Base-by-base conservation (phyloP, 768 basidiomycete genomes). In the Rhodotorula paludigena region DNA sequence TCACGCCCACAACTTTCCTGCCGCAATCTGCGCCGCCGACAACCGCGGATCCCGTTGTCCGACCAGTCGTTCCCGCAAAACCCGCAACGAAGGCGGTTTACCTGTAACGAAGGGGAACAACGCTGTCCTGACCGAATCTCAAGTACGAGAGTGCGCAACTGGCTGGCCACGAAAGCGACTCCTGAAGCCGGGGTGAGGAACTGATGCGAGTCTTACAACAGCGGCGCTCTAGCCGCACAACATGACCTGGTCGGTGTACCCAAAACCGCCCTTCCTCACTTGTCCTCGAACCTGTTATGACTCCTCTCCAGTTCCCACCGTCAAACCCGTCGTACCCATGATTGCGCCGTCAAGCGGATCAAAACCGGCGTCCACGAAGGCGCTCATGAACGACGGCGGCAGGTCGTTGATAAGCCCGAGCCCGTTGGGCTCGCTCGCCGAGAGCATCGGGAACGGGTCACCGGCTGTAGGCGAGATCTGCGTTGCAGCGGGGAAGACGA, bases 341-440 rank as follows among this genome's bases (percentile, higher is more conserved):
- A 59, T 49, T 10, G 59, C 51, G 18, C 60, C 60, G 41, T 53
- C 60, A 30, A 61, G 60, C 49, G 60, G 51, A 25, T 61, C 51
- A 39, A 61, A 61, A 9, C 51, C 60, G 7, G 25, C 20, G 10
- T 53, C 42, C 25, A 62, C 23, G n/a, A 62, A 53, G 5, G 42
- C 52, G 41, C 32, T 36, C 39, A 62, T n/a, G 52, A 54, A 62
- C 2, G 41, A 32, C 10, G 51, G 30, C 11, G 60, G 60, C 41
- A 62, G 25, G 7, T 41, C 49, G 42, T 61, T 51, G 16, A 51
- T 38, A 11, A 61, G 42, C 2, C 59, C 49, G 28, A 60, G 59
- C 35, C 32, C 44, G 28, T 35, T 57, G 41, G 56, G 30, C 28
- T 11, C 41, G 18, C 42, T 32, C 41, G n/a, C n/a, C n/a, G n/a